phyloP scores from a whole-genome alignment of 2,329 filamentous ascomycete species.

The Grosmannia penicillata region DNA sequence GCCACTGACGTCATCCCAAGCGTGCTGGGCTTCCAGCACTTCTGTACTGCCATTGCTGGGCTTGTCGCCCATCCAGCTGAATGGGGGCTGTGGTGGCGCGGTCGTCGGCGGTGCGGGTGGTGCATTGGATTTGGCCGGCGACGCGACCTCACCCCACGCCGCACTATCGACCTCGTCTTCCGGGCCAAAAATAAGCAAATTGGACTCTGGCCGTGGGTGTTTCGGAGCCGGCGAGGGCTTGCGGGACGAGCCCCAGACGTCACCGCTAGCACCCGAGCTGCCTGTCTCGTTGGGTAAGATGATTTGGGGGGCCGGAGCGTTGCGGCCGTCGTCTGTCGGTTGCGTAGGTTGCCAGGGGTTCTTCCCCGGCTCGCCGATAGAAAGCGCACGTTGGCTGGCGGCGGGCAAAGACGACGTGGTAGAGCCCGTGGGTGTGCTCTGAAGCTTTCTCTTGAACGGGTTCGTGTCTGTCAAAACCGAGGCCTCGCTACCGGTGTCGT shows the following conservation, averaged over 20 bases:
- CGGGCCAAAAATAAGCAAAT: constrained; percentile 16
- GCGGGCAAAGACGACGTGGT: constrained; percentile 7
- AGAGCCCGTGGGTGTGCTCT: constrained; percentile 8
- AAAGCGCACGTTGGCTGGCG: constrained; percentile 21
- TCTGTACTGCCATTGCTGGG: constrained; percentile 12
- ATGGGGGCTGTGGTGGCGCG: constrained; percentile 3
- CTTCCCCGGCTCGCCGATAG: constrained; percentile 24
- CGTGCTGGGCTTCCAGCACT: constrained; percentile 26
- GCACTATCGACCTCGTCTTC: constrained; percentile 22
- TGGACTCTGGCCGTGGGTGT: constrained; percentile 1
- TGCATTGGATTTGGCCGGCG: constrained; percentile 12
- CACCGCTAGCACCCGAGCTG: constrained; percentile 17
- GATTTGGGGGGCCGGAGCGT: constrained; percentile 12
- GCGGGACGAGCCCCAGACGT: constrained; percentile 22
- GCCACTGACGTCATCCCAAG: constrained; percentile 32
- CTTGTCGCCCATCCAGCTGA: too few species aligned
- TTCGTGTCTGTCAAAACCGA: constrained; percentile 26
- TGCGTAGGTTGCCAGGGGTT: constrained; percentile 31
- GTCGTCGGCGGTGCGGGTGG: constrained; percentile 11
- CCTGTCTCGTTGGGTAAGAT: constrained; percentile 12
- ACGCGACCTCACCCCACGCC: constrained; percentile 24
- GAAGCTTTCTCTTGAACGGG: constrained; percentile 36
- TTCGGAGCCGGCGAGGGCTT: constrained; percentile 20
- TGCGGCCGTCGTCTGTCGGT: constrained; percentile 13
- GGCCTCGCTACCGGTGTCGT: constrained; percentile 6